Conservation (phyloP, 148 eudicot genomes). For the Cornus suecica region DNA sequence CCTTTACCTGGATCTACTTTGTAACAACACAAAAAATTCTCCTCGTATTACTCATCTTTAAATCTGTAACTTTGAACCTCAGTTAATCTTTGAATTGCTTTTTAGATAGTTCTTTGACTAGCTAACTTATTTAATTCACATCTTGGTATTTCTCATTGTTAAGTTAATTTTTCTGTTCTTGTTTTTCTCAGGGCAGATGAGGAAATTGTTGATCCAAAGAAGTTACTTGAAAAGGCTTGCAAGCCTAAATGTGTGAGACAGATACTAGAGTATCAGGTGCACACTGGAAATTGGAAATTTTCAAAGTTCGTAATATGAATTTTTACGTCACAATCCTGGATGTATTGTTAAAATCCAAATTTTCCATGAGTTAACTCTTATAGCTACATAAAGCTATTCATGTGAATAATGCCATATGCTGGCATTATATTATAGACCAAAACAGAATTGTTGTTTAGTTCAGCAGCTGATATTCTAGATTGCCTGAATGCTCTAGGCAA, state of each 20-base stretch:
- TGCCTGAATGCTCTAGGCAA: not conserved
- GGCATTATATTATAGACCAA: not conserved
- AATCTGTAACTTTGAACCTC: not conserved
- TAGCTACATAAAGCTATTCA: not conserved
- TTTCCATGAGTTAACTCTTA: not conserved
- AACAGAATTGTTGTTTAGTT: not conserved
- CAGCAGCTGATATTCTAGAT: not conserved
- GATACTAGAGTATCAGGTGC: constrained; percentile 33
- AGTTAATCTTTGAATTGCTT: not conserved
- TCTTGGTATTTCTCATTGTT: not conserved
- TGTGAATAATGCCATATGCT: not conserved
- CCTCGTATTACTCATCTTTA: not conserved
- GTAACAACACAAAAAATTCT: too few relatives aligned
- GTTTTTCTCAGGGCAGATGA: constrained; percentile 39
- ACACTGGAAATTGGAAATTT: not conserved
- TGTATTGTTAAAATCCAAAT: not conserved
- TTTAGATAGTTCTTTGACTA: not conserved
- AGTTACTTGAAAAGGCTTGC: constrained; percentile 38
- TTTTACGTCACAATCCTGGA: not conserved
- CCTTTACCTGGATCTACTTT: not conserved
- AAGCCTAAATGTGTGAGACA: constrained; percentile 41
- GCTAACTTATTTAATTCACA: not conserved
- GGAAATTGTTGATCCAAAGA: constrained; percentile 46
- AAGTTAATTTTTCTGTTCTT: not conserved
- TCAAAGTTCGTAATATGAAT: not conserved